Base-by-base conservation (phyloP, 1,139 yeast genomes). In the Diutina pseudorugosa region DNA sequence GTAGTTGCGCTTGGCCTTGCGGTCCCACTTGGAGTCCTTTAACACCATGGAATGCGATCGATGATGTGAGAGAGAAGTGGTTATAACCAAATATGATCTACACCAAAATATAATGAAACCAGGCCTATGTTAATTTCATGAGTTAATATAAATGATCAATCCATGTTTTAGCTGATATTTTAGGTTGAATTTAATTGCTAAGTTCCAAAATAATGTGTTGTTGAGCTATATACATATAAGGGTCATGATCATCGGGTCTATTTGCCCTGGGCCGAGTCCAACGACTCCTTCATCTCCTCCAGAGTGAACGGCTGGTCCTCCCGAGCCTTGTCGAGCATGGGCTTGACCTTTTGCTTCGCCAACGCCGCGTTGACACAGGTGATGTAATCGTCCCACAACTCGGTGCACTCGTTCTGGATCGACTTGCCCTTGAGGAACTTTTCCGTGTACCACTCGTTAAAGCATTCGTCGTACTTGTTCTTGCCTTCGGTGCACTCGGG, bases 391-490 rank as follows among this genome's bases (percentile, higher is more conserved):
- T 81, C 79, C 96, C 97, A 93, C 49, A 88, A 78, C 51, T 84
- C 93, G 53, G 88, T 85, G 68, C 98, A 93, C 66, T 91, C 98
- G 64, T 93, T 91, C 58, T 84, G 77, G 53, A 82, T 66, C 60
- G 85, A 77, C 59, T 83, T 79, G 25, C 91, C 91, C 61, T 82
- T 79, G 57, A 85, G 71, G 61, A 85, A 85, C 67, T 85, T 86
- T 61, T 91, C 97, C n/a, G 94, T 83, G 66, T 93, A 93, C 98
- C 98, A 93, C 59, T 78, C 78, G 68, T 89, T 90, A 72, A 93
- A 93, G 66, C 98, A 93, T 62, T 84, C 85, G 64, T 93, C 98
- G 64, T 93, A 93, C 60, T 82, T 79, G 59, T 80, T 80, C 67
- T 93, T 93, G 57, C 85, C 79, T 44, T 83, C 86, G 21, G 95